phyloP scores from a whole-genome alignment of 306 rosid genomes.

The Oemleria cerasiformis region DNA sequence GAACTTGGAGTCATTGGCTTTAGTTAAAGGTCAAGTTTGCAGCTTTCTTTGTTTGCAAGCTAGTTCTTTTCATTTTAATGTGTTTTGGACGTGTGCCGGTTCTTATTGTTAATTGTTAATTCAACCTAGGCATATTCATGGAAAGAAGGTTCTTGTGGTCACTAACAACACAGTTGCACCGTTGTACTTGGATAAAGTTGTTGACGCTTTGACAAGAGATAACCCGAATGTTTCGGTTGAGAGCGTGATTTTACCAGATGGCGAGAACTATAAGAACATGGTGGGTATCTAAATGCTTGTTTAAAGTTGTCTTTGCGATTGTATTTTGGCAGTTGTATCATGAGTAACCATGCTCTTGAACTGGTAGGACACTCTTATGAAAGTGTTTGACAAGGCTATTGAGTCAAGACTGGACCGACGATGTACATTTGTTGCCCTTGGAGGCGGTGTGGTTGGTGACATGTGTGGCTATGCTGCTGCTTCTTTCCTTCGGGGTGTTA shows the following conservation, averaged over 20 bases:
- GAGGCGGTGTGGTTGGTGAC: constrained; percentile 96
- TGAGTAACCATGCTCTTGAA: constrained; percentile 30
- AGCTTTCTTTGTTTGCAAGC: neutral
- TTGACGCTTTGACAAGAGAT: constrained; percentile 68
- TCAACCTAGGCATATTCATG: constrained; percentile 80
- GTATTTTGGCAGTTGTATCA: constrained; percentile 10
- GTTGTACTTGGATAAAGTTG: constrained; percentile 72
- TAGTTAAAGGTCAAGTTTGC: neutral
- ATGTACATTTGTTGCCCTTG: constrained; percentile 90
- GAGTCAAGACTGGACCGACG: constrained; percentile 74
- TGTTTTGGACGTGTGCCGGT: constrained; percentile 2
- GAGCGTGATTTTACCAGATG: constrained; percentile 76
- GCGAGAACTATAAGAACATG: constrained; percentile 92
- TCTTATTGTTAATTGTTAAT: constrained; percentile 15
- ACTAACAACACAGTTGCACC: constrained; percentile 76
- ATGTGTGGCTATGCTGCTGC: constrained; percentile 97
- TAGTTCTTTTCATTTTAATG: neutral
- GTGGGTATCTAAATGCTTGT: constrained; percentile 35
- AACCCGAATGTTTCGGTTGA: constrained; percentile 85
- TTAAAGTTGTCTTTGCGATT: constrained; percentile 1
- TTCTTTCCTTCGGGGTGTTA: constrained; percentile 81
- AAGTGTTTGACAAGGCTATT: constrained; percentile 94
- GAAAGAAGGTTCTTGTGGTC: constrained; percentile 89
- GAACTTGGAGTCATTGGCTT: neutral
- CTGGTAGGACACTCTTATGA: constrained; percentile 77